Evolutionary conservation across 2,329 filamentous ascomycete species (phyloP), one percentile per base, ranked within the genome.

Genomic region (Penicillium sp.): DNA sequence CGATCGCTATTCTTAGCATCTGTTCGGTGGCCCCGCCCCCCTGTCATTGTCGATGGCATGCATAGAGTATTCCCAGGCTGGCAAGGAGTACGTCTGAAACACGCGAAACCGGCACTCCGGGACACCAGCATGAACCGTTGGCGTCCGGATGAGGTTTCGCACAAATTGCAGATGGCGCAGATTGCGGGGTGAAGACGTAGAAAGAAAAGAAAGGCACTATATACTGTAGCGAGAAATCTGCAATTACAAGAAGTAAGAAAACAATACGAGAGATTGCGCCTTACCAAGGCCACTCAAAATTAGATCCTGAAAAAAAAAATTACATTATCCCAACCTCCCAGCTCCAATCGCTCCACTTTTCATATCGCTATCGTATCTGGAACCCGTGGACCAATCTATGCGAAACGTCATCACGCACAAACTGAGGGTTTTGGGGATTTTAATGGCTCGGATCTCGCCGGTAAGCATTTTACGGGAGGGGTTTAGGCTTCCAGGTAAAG

Each of bases 1-100:
- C 52, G 46, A 50, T 55, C 42, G 42, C 49, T 58, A 58, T 52
- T 52, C 46, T 53, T 55, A 53, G 52, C 13, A 49, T 48, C 20
- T 20, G 23, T 42, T 37, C 27, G 17, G 30, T 23, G 18, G 10
- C 47, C 17, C 44, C 51, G 42, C 30, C 48, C 51, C 54, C 44
- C 51, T 49, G 26, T 34, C 39, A 48, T 18, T 33, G 13, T 24
- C 12, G 15, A 29, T 53, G 33, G 36, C 36, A 49, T 43, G 51
- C 51, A 49, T 49, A 46, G 15, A 42, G 24, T 18, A 29, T 30
- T n/a, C 39, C 24, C 39, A 42, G 24, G 24, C 10, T 18, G 17
- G 26, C 15, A 42, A 15, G 39, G 39, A 20, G 15, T 42, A 24
- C 39, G 27, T 45, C 29, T 42, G 52, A 53, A 53, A 55, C 49